Conservation (phyloP, 306 rosid genomes). For the Malus sylvestris region DNA sequence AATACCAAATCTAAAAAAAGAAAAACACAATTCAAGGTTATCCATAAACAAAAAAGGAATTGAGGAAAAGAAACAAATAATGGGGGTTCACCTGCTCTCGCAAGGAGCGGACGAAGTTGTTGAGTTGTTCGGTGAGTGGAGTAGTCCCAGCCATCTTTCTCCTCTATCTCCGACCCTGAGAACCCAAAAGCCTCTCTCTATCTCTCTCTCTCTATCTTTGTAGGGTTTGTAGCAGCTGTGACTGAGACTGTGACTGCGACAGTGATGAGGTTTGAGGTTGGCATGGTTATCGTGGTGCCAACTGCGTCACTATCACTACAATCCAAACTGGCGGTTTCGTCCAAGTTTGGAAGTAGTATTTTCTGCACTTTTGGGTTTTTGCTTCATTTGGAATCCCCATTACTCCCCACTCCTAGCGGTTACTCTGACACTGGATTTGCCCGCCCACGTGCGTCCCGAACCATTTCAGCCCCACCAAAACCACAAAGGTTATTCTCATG, state of each 20-base stretch:
- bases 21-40: background rate
- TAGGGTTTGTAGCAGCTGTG: background rate
- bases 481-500: background rate
- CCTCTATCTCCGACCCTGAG: background rate
- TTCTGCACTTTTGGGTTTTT: background rate
- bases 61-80: background rate
- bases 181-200: background rate
- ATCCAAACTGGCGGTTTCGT: background rate
- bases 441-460: background rate
- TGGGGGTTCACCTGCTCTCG: background rate
- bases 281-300: background rate
- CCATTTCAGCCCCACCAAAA: background rate
- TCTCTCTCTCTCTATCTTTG: background rate
- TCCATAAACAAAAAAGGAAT: background rate
- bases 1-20: background rate
- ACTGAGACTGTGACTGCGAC: background rate
- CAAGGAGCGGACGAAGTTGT: background rate
- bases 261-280: background rate
- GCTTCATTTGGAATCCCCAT: background rate
- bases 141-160: background rate
- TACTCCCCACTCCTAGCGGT: background rate
- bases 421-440: too few species aligned
- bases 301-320: background rate
- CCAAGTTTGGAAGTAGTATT: background rate
- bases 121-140: background rate